Evolutionary conservation across 1,284 basidiomycete genomes (phyloP).

Genomic region (Cutaneotrichosporon arboriforme): DNA sequence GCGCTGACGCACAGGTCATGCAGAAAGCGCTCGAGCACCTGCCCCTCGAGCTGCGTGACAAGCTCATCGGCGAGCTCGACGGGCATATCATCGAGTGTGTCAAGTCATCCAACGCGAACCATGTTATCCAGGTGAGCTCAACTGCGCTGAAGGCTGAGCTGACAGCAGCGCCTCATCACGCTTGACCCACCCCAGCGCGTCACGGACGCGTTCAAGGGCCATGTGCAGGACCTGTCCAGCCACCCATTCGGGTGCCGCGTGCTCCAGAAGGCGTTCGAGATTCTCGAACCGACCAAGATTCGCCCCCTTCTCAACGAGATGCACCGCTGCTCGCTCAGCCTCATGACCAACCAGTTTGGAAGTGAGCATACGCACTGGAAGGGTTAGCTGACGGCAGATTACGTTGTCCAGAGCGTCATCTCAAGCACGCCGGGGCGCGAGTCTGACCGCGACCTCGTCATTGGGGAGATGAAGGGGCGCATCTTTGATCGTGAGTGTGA

Average conservation of each 20-base stretch:
- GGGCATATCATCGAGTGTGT: slow-evolving; percentile 79
- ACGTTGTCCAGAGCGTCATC: slow-evolving; percentile 91
- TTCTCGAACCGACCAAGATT: slow-evolving; percentile 64
- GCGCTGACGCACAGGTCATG: slow-evolving; percentile 29
- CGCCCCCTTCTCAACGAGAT: slow-evolving; percentile 78
- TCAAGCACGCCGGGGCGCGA: slow-evolving; percentile 60
- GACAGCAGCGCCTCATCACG: slow-evolving; percentile 57
- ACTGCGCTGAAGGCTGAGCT: slow-evolving; percentile 22
- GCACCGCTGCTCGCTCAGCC: slow-evolving; percentile 61
- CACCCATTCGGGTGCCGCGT: slow-evolving; percentile 96
- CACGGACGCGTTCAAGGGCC: slow-evolving; percentile 69
- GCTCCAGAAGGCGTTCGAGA: slow-evolving; percentile 85
- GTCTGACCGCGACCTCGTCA: slow-evolving; percentile 64
- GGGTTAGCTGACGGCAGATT: slow-evolving; percentile 54
- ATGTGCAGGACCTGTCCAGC: slow-evolving; percentile 76
- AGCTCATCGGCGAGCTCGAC: slow-evolving; percentile 74
- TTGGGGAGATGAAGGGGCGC: slow-evolving; percentile 68
- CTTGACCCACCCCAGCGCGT: slow-evolving; percentile 71
- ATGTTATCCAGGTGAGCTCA: slow-evolving; percentile 58
- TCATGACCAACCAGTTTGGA: slow-evolving; percentile 85
- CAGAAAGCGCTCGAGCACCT: slow-evolving; percentile 78
- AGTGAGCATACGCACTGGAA: slow-evolving; percentile 51
- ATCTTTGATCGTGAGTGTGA: slow-evolving; percentile 56
- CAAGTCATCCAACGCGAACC: slow-evolving; percentile 90
- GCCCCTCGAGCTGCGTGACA: slow-evolving; percentile 66